These are phyloP conservation scores for Tylopilus rubrobrunneus DNA, from an alignment of 768 basidiomycete genomes.

Conservation along the genomic window DNA sequence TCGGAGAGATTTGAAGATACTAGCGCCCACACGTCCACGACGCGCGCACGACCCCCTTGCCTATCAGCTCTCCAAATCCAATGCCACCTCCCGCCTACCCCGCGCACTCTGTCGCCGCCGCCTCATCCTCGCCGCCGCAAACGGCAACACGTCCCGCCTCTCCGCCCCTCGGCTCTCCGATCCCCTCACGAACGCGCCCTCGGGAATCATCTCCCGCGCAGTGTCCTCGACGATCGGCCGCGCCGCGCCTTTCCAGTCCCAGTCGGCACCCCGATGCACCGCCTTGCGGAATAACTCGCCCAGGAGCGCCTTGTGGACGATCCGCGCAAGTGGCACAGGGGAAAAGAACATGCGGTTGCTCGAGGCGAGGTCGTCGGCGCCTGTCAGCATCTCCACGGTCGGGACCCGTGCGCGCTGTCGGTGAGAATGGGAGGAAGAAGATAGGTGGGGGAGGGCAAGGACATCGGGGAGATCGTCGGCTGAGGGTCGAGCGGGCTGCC, in stretches of 20 bases:
- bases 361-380: background rate
- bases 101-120: constrained; percentile 17
- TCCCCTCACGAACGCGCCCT: background rate
- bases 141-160: constrained; percentile 9
- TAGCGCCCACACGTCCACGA: no score
- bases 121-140: constrained; percentile 25
- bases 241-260: constrained; percentile 23
- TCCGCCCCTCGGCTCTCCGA: background rate
- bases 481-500: background rate
- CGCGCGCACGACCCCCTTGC: no score
- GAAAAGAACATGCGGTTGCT: constrained; percentile 12
- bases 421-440: background rate
- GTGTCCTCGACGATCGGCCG: constrained; percentile 17
- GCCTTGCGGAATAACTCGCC: constrained; percentile 22
- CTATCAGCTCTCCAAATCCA: constrained; percentile 6
- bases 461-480: constrained; percentile 3
- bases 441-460: background rate
- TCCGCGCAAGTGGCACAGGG: constrained; percentile 18
- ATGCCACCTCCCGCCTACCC: constrained; percentile 15
- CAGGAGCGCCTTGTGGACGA: constrained; percentile 19
- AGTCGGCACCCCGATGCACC: constrained; percentile 9
- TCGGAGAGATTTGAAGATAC: no score
- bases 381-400: constrained; percentile 17
- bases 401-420: constrained; percentile 6
- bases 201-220: constrained; percentile 17